Evolutionary conservation across 306 rosid genomes (phyloP).

Genomic region (Abrus pulchellus): DNA sequence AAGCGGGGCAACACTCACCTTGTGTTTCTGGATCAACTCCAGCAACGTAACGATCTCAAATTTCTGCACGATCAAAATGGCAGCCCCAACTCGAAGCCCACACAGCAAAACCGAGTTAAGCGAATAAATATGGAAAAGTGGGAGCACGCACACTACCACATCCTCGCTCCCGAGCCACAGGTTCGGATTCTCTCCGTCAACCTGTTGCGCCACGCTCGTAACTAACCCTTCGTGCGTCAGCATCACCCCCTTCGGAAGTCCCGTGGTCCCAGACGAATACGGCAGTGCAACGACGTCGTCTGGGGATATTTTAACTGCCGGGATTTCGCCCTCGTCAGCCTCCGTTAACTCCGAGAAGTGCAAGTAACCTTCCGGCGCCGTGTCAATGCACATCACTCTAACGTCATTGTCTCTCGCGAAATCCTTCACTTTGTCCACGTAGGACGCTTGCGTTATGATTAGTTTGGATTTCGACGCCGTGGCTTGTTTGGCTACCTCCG

Average conservation of each 20-base stretch:
- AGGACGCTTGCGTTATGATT: slow-evolving; percentile 60
- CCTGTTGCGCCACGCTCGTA: slow-evolving; percentile 78
- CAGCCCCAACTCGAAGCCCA: slow-evolving; percentile 73
- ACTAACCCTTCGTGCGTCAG: slow-evolving; percentile 69
- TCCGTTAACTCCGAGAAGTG: slow-evolving; percentile 56
- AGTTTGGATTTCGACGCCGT: slow-evolving; percentile 58
- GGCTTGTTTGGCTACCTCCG: slow-evolving; percentile 70
- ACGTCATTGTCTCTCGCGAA: slow-evolving; percentile 44
- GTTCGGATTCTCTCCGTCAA: slow-evolving; percentile 80
- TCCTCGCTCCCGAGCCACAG: slow-evolving; percentile 56
- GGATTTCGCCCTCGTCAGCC: slow-evolving; percentile 57
- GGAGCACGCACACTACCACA: slow-evolving; percentile 75
- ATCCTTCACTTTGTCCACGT: slow-evolving; percentile 58
- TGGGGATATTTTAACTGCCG: slow-evolving; percentile 58
- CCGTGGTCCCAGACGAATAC: slow-evolving; percentile 82
- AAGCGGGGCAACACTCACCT: slow-evolving; percentile 65
- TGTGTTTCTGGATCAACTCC: slow-evolving; percentile 56
- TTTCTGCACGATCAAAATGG: slow-evolving; percentile 66
- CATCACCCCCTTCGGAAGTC: slow-evolving; percentile 83
- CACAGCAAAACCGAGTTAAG: slow-evolving; percentile 68
- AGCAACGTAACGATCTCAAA: slow-evolving; percentile 61
- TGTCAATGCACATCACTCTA: slow-evolving; percentile 55
- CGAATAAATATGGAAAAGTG: slow-evolving; percentile 76
- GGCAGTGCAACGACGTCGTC: slow-evolving; percentile 84
- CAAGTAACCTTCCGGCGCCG: slow-evolving; percentile 27